Evolutionary conservation across 345 rosid species (phyloP).

Genomic region (Laguncularia racemosa): DNA sequence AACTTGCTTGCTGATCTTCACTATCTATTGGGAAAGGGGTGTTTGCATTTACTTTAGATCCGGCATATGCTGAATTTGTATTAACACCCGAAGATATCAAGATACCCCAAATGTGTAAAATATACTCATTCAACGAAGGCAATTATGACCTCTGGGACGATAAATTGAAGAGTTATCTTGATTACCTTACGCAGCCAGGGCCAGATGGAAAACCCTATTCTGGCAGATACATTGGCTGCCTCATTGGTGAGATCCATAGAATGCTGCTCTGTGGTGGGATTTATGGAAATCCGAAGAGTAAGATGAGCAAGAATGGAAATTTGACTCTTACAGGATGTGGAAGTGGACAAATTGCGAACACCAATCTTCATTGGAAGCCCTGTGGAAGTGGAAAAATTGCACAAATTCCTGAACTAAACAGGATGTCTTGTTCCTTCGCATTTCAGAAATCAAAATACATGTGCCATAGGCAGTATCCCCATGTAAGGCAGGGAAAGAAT

Average conservation of each 20-base stretch:
- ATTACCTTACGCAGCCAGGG: slow-evolving; percentile 22
- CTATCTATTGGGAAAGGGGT: slow-evolving; percentile 27
- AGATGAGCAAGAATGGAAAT: slow-evolving; percentile 26
- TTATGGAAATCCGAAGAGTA: slow-evolving; percentile 27
- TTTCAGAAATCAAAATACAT: neutral
- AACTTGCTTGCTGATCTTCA: slow-evolving; percentile 28
- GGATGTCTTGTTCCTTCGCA: neutral
- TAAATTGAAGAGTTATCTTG: slow-evolving; percentile 25
- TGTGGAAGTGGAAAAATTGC: slow-evolving; percentile 11
- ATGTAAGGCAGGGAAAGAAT: too few species aligned
- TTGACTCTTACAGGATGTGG: slow-evolving; percentile 17
- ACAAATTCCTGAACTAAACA: slow-evolving; percentile 23
- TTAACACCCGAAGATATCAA: slow-evolving; percentile 27
- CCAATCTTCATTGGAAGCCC: slow-evolving; percentile 15
- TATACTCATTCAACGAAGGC: slow-evolving; percentile 31
- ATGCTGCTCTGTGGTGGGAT: slow-evolving; percentile 29
- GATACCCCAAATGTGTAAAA: slow-evolving; percentile 20
- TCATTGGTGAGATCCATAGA: slow-evolving; percentile 31
- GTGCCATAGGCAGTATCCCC: too few species aligned
- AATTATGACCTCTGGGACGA: slow-evolving; percentile 28
- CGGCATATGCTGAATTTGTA: slow-evolving; percentile 24
- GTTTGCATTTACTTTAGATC: slow-evolving; percentile 26
- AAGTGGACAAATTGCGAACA: slow-evolving; percentile 16
- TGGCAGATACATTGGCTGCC: slow-evolving; percentile 26
- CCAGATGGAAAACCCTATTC: slow-evolving; percentile 27